Evolutionary conservation across 2,329 filamentous ascomycete species (phyloP).

Genomic region (Cadophora gregata): DNA sequence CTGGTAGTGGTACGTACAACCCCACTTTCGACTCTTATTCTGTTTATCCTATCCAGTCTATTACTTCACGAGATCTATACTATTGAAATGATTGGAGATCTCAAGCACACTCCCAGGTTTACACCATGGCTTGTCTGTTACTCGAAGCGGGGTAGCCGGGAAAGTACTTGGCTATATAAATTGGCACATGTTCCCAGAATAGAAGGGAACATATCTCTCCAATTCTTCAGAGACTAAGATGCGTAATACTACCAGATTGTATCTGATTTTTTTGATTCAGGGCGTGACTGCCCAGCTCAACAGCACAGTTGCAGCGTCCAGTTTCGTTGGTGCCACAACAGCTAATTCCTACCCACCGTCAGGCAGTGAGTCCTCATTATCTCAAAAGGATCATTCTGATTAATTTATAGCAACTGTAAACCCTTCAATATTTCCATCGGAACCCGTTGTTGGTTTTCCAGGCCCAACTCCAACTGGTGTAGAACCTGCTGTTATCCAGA

Average conservation of each 20-base stretch:
- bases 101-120: neutral
- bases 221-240: neutral
- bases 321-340: slow-evolving; percentile 21
- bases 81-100: neutral
- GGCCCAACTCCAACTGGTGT: slow-evolving; percentile 24
- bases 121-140: neutral
- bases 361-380: slow-evolving; percentile 13
- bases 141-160: neutral
- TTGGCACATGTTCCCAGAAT: neutral
- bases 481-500: slow-evolving; percentile 25
- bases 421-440: slow-evolving; percentile 22
- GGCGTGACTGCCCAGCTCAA: slow-evolving; percentile 17
- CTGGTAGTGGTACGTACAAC: neutral
- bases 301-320: slow-evolving; percentile 14
- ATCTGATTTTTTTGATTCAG: slow-evolving; percentile 4
- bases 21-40: neutral
- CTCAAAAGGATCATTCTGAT: slow-evolving; percentile 2
- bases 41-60: neutral
- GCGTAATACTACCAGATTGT: neutral
- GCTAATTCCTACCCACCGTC: slow-evolving; percentile 18
- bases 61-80: neutral
- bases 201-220: neutral
- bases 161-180: neutral
- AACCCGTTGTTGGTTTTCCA: slow-evolving; percentile 25
- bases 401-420: slow-evolving; percentile 16